Evolutionary conservation across 352 stramenopile genomes (phyloP).

Genomic region (Phytopythium vexans): DNA sequence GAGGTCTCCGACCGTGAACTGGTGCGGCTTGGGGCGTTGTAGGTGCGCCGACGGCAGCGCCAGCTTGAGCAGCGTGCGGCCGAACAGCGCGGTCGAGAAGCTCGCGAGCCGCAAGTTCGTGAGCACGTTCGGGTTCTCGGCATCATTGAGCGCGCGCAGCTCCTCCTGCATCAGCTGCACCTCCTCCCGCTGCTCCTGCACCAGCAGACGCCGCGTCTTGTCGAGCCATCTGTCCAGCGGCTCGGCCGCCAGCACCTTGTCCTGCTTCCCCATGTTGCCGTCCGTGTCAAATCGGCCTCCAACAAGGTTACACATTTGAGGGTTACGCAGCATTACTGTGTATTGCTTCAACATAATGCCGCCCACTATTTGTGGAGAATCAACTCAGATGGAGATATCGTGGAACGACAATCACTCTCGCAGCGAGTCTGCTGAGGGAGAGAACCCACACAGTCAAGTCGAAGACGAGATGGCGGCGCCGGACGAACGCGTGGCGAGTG

Average conservation of each 20-base stretch:
- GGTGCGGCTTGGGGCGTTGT: conserved; percentile 59
- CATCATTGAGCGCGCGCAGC: conserved; percentile 45
- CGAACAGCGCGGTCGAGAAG: conserved; percentile 64
- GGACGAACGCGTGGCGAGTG: conserved; percentile 5
- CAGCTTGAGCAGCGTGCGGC: conserved; percentile 55
- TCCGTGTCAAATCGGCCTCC: no score
- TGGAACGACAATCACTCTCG: no score
- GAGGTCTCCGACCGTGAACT: conserved; percentile 82
- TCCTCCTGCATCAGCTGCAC: conserved; percentile 48
- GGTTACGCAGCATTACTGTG: no score
- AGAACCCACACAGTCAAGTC: background rate
- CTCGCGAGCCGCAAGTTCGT: conserved; percentile 33
- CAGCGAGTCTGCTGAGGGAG: background rate
- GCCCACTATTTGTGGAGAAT: no score
- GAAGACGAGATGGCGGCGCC: background rate
- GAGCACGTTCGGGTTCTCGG: conserved; percentile 71
- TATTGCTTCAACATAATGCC: no score
- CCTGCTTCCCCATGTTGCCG: background rate
- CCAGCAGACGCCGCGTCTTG: conserved; percentile 40
- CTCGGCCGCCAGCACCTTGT: conserved; percentile 12
- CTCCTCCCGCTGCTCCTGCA: conserved; percentile 65
- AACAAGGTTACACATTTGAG: no score
- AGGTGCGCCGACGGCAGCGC: conserved; percentile 38
- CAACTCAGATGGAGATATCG: no score
- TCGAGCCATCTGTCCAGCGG: conserved; percentile 58